These are phyloP conservation scores for Fusarium penzigii DNA, from an alignment of 2,329 filamentous ascomycete species.

Conservation along the genomic window DNA sequence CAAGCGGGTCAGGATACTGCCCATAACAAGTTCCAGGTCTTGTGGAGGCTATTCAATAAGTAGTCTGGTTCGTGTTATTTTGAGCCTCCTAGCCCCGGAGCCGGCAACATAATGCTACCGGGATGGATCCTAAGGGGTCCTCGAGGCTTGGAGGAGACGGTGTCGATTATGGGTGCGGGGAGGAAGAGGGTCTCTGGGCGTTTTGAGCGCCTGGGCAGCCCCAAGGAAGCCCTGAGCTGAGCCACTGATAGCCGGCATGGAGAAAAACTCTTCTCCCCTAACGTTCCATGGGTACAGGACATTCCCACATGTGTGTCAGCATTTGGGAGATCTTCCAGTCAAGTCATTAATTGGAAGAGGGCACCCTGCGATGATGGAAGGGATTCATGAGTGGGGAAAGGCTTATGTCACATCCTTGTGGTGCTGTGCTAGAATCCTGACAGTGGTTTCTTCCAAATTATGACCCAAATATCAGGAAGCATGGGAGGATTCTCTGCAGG, in stretches of 20 bases:
- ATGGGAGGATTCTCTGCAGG: too few relatives aligned
- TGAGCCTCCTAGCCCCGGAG: too few relatives aligned
- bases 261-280: constrained; percentile 31
- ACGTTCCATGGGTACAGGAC: constrained; percentile 8
- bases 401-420: not conserved
- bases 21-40: too few relatives aligned
- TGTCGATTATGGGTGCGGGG: too few relatives aligned
- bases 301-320: constrained; percentile 32
- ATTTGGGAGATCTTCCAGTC: constrained; percentile 16
- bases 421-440: not conserved
- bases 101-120: too few relatives aligned
- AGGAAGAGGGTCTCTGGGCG: not conserved
- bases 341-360: constrained; percentile 8
- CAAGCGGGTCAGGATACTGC: too few relatives aligned
- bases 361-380: constrained; percentile 7
- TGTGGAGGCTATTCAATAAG: too few relatives aligned
- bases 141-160: too few relatives aligned
- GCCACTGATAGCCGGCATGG: constrained; percentile 26
- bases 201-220: constrained; percentile 16
- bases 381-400: not conserved
- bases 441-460: not conserved
- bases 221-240: constrained; percentile 21
- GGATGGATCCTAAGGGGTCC: too few relatives aligned
- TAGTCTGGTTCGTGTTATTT: too few relatives aligned
- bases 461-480: too few relatives aligned